phyloP scores from a whole-genome alignment of 2,329 filamentous ascomycete species.

The Chrysosphaeria jannelii region DNA sequence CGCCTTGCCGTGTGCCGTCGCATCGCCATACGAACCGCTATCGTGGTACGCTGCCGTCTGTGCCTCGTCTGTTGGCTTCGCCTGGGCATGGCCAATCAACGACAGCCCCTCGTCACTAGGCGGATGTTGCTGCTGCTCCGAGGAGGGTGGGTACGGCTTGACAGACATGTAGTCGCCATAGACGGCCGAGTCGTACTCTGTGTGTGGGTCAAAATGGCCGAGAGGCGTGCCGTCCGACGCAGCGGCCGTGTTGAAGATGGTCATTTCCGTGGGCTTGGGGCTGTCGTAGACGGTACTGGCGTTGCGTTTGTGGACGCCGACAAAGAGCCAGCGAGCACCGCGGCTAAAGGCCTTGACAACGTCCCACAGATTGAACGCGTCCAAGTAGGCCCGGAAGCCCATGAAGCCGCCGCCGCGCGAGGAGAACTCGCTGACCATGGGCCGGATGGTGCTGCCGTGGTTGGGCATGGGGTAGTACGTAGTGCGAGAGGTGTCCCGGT shows the following conservation, averaged over 20 bases:
- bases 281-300: conserved; percentile 20
- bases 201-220: too few species aligned
- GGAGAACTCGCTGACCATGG: conserved; percentile 14
- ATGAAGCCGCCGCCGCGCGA: conserved; percentile 31
- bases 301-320: conserved; percentile 32
- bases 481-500: conserved; percentile 16
- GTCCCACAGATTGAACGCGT: conserved; percentile 54
- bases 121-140: too few species aligned
- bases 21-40: too few species aligned
- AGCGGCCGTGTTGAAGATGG: conserved; percentile 6
- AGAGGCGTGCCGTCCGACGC: too few species aligned
- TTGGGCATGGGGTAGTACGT: conserved; percentile 18
- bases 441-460: conserved; percentile 4
- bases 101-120: too few species aligned
- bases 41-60: too few species aligned
- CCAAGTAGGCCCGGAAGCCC: conserved; percentile 41
- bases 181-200: conserved; percentile 4
- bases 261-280: too few species aligned
- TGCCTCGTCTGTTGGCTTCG: too few species aligned
- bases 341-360: conserved; percentile 52
- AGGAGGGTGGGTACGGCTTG: too few species aligned
- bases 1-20: too few species aligned
- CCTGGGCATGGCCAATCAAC: too few species aligned
- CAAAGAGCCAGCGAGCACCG: conserved; percentile 52
- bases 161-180: too few species aligned